These are phyloP conservation scores for Hansfordia pulvinata DNA, from an alignment of 2,329 filamentous ascomycete species.

Conservation along the genomic window DNA sequence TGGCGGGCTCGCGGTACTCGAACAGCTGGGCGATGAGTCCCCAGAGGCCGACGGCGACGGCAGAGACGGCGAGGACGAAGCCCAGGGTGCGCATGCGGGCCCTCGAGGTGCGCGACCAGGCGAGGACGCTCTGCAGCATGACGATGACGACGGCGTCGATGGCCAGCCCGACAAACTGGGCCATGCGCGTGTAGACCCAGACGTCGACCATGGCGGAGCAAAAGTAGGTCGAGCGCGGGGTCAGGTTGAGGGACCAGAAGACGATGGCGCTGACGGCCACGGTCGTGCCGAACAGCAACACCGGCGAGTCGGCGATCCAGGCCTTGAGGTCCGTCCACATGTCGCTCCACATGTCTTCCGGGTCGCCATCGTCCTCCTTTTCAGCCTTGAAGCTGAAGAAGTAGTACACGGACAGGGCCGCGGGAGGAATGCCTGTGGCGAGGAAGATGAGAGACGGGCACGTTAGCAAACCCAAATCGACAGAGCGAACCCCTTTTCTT, in stretches of 20 bases:
- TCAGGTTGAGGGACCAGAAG: slow-evolving; percentile 23
- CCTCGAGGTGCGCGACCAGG: slow-evolving; percentile 34
- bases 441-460: background rate
- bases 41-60: slow-evolving; percentile 22
- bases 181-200: slow-evolving; percentile 18
- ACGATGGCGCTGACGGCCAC: slow-evolving; percentile 27
- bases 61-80: slow-evolving; percentile 24
- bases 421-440: slow-evolving; percentile 30
- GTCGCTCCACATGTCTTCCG: slow-evolving; percentile 28
- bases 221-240: slow-evolving; percentile 32
- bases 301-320: slow-evolving; percentile 30
- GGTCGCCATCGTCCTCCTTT: slow-evolving; percentile 27
- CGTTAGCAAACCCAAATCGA: background rate
- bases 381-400: slow-evolving; percentile 22
- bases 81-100: slow-evolving; percentile 30
- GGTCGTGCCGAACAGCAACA: slow-evolving; percentile 21
- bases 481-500: background rate
- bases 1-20: slow-evolving; percentile 9
- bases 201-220: slow-evolving; percentile 31
- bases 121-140: slow-evolving; percentile 35
- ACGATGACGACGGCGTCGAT: slow-evolving; percentile 32
- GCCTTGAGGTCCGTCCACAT: slow-evolving; percentile 30
- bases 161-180: slow-evolving; percentile 29
- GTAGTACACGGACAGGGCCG: slow-evolving; percentile 29
- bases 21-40: slow-evolving; percentile 20